Evolutionary conservation across 192 early-diverging fungal genomes (phyloP), one percentile per base, ranked within the genome.

Genomic region (Coemansia sp.): DNA sequence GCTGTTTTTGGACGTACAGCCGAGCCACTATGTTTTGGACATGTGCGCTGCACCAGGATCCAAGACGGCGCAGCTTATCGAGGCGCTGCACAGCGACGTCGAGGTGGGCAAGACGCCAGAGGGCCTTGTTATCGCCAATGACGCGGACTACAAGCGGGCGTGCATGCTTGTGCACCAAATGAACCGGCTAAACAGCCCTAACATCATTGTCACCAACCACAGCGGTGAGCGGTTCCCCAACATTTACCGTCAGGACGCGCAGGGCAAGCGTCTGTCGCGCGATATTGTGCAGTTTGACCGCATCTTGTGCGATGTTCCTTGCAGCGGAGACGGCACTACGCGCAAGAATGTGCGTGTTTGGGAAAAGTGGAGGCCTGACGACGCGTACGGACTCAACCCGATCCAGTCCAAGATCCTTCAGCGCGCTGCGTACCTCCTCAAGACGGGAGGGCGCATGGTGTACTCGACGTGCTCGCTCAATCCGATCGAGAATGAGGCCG

Each of bases 381-480:
- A 86, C 60, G 94, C 90, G 17, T 87, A 95, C 68, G 85, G 84
- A 39, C 88, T 99, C 48, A 95, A 98, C 75, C 85, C 85, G 80
- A 70, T 92, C 27, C 98, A 99, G 84, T 68, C 93, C 42, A 88
- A 89, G 67, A 98, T 99, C 72, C 86, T 98, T 55, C 77, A 88
- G 75, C 93, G 96, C 71, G 96, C 90, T 4, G 88, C 88, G 67
- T 87, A 96, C 66, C 84, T 99, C 62, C 76, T 93, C 59, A 96
- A 96, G 85, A 84, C 93, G 42, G 94, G 93, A 44, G 98, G 95
- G 2, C 87, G 94, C 36, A 85, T 99, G 63, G 98, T 99, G 0
- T 99, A 98, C 74, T 97, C 95, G 36, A 99, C 98, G 2, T 99
- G 98, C 85, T 94, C 95, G 34, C 91, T 99, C 76, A 99, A 99